Evolutionary conservation across 306 rosid genomes (phyloP).

Genomic region (Betula pendula): DNA sequence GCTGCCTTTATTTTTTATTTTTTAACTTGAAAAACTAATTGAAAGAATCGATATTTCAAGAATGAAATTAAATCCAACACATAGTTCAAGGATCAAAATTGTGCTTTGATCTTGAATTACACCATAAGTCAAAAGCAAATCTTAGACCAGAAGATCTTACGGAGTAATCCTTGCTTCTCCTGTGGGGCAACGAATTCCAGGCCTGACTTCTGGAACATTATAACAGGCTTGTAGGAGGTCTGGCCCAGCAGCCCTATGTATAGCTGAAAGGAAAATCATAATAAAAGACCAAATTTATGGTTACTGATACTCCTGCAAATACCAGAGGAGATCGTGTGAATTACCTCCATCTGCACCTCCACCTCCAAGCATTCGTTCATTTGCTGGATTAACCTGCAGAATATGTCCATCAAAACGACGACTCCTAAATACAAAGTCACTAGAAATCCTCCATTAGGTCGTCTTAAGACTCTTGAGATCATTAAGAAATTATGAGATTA

Average conservation of each 20-base stretch:
- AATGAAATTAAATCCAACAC: not conserved
- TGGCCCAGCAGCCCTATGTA: constrained; percentile 85
- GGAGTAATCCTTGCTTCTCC: constrained; percentile 93
- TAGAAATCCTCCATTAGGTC: not conserved
- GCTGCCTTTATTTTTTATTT: too few relatives aligned
- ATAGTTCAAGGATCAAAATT: not conserved
- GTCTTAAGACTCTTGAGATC: not conserved
- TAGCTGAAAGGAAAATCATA: constrained; percentile 44
- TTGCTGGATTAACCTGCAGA: constrained; percentile 86
- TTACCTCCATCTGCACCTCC: constrained; percentile 97
- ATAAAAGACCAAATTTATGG: not conserved
- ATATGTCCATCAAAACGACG: not conserved
- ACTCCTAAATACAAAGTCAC: not conserved
- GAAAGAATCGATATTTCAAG: not conserved
- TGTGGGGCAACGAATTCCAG: constrained; percentile 79
- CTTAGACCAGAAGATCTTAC: constrained; percentile 39
- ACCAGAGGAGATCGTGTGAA: not conserved
- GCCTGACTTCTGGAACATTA: constrained; percentile 64
- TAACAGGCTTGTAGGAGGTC: constrained; percentile 72
- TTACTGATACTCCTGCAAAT: not conserved
- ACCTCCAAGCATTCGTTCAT: constrained; percentile 92
- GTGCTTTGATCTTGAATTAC: not conserved
- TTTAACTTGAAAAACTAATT: too few relatives aligned
- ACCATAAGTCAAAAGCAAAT: not conserved
- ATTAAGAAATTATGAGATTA: too few relatives aligned